Conservation (phyloP, 148 eudicot genomes). For the Beta vulgaris region DNA sequence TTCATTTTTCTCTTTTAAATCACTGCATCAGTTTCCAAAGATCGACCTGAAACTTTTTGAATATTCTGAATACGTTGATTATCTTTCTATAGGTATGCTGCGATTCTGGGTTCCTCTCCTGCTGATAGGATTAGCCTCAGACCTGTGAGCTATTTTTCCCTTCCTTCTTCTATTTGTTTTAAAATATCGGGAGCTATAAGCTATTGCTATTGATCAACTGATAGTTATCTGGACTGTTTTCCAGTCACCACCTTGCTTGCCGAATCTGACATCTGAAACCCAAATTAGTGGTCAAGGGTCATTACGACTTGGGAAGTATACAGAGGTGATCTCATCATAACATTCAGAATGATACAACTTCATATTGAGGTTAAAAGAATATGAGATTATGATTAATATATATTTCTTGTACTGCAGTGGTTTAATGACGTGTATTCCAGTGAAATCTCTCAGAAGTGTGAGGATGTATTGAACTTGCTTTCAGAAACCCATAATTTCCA, state of each 20-base stretch:
- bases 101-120: slow-evolving; percentile 88
- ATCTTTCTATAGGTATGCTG: slow-evolving; percentile 70
- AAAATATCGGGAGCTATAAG: not conserved
- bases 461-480: slow-evolving; percentile 61
- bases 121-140: slow-evolving; percentile 61
- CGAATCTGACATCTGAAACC: slow-evolving; percentile 53
- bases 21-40: not conserved
- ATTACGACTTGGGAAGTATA: slow-evolving; percentile 75
- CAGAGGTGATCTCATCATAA: slow-evolving; percentile 52
- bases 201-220: not conserved
- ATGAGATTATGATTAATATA: not conserved
- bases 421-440: slow-evolving; percentile 87
- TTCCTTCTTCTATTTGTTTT: not conserved
- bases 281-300: slow-evolving; percentile 48
- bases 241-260: slow-evolving; percentile 82
- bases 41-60: slow-evolving; percentile 9
- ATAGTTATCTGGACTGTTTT: slow-evolving; percentile 22
- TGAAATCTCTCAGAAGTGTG: slow-evolving; percentile 83
- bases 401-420: slow-evolving; percentile 62
- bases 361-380: not conserved
- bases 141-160: slow-evolving; percentile 52
- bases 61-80: not conserved
- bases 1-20: not conserved
- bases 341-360: not conserved
- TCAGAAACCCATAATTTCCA: slow-evolving; percentile 65